These are phyloP conservation scores for Karstenula rhodostoma DNA, from an alignment of 2,329 filamentous ascomycete genomes.

Conservation along the genomic window DNA sequence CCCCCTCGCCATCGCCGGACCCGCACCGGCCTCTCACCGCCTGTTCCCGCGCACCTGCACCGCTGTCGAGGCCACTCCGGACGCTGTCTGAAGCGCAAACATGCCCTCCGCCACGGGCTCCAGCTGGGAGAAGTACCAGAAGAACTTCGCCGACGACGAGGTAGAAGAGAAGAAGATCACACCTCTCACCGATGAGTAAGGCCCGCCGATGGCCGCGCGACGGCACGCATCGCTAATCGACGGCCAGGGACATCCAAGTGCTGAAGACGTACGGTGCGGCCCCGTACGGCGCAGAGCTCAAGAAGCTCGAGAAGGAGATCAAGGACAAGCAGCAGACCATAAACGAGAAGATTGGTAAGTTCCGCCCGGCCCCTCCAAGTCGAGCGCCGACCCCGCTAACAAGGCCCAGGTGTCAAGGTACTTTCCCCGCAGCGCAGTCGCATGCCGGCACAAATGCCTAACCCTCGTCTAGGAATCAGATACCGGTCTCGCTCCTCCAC, in stretches of 20 bases:
- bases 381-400: conserved; percentile 26
- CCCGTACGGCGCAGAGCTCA: conserved; percentile 90
- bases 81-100: conserved; percentile 42
- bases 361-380: not conserved
- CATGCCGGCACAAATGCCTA: conserved; percentile 13
- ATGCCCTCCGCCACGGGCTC: conserved; percentile 94
- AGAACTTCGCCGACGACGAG: conserved; percentile 96
- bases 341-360: conserved; percentile 90
- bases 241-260: conserved; percentile 90
- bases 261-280: conserved; percentile 98
- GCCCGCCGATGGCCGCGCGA: conserved; percentile 24
- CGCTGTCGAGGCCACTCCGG: conserved; percentile 18
- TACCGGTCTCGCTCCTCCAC: conserved; percentile 95
- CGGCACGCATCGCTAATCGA: conserved; percentile 40
- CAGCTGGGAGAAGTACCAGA: conserved; percentile 99
- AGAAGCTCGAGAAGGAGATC: conserved; percentile 99
- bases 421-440: not conserved
- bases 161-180: conserved; percentile 99
- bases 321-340: conserved; percentile 98
- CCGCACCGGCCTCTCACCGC: not conserved
- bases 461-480: conserved; percentile 79
- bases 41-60: conserved; percentile 7
- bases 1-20: conserved; percentile 4
- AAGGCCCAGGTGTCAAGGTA: conserved; percentile 69
- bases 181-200: conserved; percentile 93